Base-by-base conservation (phyloP, 2,329 filamentous ascomycete species). In the Alternaria brassicae region DNA sequence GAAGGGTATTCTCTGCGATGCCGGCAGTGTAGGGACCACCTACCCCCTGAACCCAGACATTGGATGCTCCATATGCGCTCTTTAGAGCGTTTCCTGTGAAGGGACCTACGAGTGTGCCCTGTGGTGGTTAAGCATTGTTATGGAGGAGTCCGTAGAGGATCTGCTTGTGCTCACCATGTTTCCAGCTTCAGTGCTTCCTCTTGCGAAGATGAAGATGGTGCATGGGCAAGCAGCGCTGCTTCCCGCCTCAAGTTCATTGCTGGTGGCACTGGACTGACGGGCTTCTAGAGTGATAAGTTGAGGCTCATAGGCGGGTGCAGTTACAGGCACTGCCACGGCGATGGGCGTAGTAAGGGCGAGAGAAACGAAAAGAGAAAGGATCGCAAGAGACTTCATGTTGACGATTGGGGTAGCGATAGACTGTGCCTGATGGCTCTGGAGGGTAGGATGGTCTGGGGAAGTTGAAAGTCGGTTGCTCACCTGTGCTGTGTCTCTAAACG, bases 21-120 rank as follows among this genome's bases (percentile, higher is more conserved):
- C 54, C 65, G n/a, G 77, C 77, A 0, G 62, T 69, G 57, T 80
- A 80, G 23, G 65, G 52, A 9, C 62, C 62, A 42, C 78, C 71
- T 39, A 80, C 63, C 12, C 69, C 65, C 39, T 72, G 64, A 4
- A 66, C 53, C 56, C 69, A 69, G 27, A 70, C 55, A 27, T 67
- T 53, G 13, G 56, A 37, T 10, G 49, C 64, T 1, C 56, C 56
- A 4, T 61, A 61, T 12, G 57, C 54, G 19, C 49, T 41, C 23
- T 68, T 58, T 3, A 70, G 65, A 3, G 55, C 39, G 32, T 61
- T 56, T 21, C 56, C 66, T 23, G 52, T 54, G 13, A 70, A 48
- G 9, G 53, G 53, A 12, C 42, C 44, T 12, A 49, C 53, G 23
- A 50, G 27, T 12, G 53, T 15, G 19, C 53, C 53, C 51, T 51